Conservation (phyloP, 1,284 basidiomycete species). For the Salmacisia buchloeana region DNA sequence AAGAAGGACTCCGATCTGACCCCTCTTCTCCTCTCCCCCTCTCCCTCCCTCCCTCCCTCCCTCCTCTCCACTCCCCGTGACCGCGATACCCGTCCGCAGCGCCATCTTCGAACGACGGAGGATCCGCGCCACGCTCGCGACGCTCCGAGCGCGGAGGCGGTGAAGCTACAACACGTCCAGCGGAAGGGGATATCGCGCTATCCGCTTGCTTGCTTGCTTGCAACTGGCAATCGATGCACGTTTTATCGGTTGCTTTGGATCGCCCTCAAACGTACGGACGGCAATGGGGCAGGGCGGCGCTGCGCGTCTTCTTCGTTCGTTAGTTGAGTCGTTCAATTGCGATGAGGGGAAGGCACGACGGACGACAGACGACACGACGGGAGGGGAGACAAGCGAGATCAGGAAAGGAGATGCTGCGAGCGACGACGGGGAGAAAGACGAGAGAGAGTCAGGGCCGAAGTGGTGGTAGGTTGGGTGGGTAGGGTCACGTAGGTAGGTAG, state of each 20-base stretch:
- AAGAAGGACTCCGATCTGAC: neutral
- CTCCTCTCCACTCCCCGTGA: neutral
- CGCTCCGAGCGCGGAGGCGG: neutral
- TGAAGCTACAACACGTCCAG: neutral
- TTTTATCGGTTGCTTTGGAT: too few species aligned
- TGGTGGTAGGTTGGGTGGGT: too few species aligned
- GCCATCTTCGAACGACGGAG: neutral
- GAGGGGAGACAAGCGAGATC: neutral
- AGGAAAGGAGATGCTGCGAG: neutral
- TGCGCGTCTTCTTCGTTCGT: too few species aligned
- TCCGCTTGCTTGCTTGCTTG: neutral
- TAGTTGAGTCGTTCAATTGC: too few species aligned
- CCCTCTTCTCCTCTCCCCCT: too few species aligned
- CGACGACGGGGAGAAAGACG: neutral
- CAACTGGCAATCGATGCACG: too few species aligned
- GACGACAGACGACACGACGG: neutral
- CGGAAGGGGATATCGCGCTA: too few species aligned
- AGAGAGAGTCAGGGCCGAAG: neutral
- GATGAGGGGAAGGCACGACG: too few species aligned
- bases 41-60: neutral
- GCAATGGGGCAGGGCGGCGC: too few species aligned
- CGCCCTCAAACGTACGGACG: too few species aligned
- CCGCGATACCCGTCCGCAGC: neutral
- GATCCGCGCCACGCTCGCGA: neutral
- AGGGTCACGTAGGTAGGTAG: too few species aligned